Conservation (phyloP, 1,284 basidiomycete genomes). For the Rhizopogon hawkerae region DNA sequence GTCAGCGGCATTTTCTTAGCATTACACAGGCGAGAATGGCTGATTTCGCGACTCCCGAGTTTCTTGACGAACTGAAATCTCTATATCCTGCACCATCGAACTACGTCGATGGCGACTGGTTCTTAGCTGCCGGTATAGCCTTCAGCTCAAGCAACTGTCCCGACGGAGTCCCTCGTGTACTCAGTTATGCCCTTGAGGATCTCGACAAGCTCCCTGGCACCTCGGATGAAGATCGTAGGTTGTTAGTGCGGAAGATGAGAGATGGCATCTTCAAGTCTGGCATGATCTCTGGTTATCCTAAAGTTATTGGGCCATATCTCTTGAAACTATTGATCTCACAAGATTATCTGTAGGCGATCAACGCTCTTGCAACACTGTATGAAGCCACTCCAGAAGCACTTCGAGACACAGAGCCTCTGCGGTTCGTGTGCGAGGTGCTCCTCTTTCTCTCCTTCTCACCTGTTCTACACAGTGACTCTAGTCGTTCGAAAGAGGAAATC, state of each 20-base stretch:
- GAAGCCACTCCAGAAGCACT: conserved; percentile 35
- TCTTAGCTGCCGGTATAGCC: conserved; percentile 43
- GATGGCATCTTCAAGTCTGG: conserved; percentile 53
- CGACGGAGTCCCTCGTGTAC: conserved; percentile 46
- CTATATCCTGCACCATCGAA: conserved; percentile 15
- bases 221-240: conserved; percentile 27
- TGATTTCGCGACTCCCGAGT: conserved; percentile 20
- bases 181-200: conserved; percentile 38
- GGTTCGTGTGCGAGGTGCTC: conserved; percentile 21
- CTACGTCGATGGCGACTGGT: conserved; percentile 41
- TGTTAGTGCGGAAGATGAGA: conserved; percentile 41
- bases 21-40: conserved; percentile 12
- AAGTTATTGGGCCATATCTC: conserved; percentile 24
- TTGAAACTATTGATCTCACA: background rate
- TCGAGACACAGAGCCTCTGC: conserved; percentile 29
- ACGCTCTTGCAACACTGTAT: conserved; percentile 35
- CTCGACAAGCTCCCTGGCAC: conserved; percentile 24
- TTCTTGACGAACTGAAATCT: conserved; percentile 17
- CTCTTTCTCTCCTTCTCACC: background rate
- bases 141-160: conserved; percentile 49
- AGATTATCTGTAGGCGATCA: conserved; percentile 32
- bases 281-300: conserved; percentile 44
- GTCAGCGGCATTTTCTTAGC: no score
- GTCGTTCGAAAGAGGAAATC: conserved; percentile 32
- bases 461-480: conserved; percentile 27